A percentile compares a stretch with the other conserved stretches of the same genome.
phyloP scores from a whole-genome alignment of 441 rosid species.

The Syzygium syzygioides region DNA sequence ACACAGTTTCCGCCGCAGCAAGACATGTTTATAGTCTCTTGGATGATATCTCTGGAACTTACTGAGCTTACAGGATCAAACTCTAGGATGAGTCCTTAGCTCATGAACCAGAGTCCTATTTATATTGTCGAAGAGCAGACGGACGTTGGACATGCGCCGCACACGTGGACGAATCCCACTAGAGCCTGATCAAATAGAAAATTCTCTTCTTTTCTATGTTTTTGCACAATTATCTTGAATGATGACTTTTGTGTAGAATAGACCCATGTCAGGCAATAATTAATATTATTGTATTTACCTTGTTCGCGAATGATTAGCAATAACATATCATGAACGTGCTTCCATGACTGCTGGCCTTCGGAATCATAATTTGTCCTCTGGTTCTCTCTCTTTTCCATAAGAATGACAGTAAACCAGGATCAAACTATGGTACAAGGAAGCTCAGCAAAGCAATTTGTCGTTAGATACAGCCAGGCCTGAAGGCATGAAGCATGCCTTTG shows the following conservation, averaged over 20 bases:
- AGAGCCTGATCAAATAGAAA: background rate
- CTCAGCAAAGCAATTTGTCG: background rate
- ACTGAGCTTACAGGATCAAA: background rate
- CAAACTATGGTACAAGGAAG: background rate
- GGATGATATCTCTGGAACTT: background rate
- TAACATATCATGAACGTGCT: background rate
- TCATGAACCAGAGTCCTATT: constrained; percentile 4
- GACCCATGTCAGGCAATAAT: background rate
- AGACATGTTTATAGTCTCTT: constrained; percentile 23
- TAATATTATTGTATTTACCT: background rate
- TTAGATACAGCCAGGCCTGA: background rate
- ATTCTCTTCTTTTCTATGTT: background rate
- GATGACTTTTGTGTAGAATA: background rate
- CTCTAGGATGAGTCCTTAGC: background rate
- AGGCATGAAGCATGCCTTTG: background rate
- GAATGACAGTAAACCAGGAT: background rate
- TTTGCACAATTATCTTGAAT: background rate
- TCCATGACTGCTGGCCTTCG: background rate
- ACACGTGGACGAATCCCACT: constrained; percentile 34
- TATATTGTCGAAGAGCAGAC: constrained; percentile 19
- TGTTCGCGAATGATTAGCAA: background rate
- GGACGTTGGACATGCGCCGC: constrained; percentile 15
- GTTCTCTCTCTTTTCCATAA: background rate
- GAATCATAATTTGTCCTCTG: background rate
- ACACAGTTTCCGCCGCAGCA: constrained; percentile 54